phyloP scores from a whole-genome alignment of 768 basidiomycete species.

The Mycena rebaudengoi region DNA sequence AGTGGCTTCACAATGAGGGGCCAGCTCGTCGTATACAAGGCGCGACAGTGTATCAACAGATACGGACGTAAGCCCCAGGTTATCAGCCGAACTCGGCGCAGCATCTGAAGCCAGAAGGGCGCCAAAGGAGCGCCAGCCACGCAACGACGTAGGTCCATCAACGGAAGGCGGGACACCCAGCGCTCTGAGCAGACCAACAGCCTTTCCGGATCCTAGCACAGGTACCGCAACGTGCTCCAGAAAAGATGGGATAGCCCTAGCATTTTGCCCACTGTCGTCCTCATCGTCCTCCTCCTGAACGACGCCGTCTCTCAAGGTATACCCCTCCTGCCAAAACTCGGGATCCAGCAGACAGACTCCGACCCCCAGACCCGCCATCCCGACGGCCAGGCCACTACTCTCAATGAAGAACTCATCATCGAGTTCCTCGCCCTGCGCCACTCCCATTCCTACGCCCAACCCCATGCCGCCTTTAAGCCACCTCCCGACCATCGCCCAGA shows the following conservation, averaged over 20 bases:
- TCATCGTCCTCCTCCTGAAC: slow-evolving; percentile 33
- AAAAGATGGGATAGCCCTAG: slow-evolving; percentile 63
- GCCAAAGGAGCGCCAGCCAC: slow-evolving; percentile 53
- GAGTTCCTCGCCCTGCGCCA: slow-evolving; percentile 46
- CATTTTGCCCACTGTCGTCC: slow-evolving; percentile 31
- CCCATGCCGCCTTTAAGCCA: slow-evolving; percentile 84
- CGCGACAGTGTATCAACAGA: slow-evolving; percentile 70
- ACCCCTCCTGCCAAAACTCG: slow-evolving; percentile 84
- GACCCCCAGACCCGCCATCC: slow-evolving; percentile 49
- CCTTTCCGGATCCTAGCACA: slow-evolving; percentile 77
- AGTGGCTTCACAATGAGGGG: slow-evolving; percentile 61
- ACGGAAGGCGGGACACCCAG: slow-evolving; percentile 51
- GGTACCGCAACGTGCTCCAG: slow-evolving; percentile 65
- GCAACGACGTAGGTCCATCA: slow-evolving; percentile 31
- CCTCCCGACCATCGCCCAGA: slow-evolving; percentile 75
- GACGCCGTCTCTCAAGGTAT: slow-evolving; percentile 58
- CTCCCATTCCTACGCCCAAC: slow-evolving; percentile 45
- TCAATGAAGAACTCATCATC: slow-evolving; percentile 88
- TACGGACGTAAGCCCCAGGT: slow-evolving; percentile 48
- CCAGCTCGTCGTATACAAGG: slow-evolving; percentile 69
- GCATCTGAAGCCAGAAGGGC: slow-evolving; percentile 45
- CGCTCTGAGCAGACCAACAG: slow-evolving; percentile 75
- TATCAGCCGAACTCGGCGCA: neutral
- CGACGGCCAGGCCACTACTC: slow-evolving; percentile 65
- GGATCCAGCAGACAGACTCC: slow-evolving; percentile 63